Conservation (phyloP, 176 grass and related monocot genomes). For the Eragrostis curvula region DNA sequence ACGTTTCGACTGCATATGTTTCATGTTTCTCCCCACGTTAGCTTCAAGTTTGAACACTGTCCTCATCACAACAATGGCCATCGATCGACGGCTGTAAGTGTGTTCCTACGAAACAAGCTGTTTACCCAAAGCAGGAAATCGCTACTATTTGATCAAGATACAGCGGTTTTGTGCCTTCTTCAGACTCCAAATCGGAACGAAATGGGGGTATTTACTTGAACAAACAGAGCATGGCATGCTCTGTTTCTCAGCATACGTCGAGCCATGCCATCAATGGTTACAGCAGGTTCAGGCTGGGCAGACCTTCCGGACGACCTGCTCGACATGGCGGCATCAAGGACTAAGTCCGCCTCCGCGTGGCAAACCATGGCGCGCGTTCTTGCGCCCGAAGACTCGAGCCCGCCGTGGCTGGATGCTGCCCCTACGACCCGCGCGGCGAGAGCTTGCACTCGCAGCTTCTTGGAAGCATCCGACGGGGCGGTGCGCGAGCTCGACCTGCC, state of each 20-base stretch:
- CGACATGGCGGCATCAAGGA: too few species aligned
- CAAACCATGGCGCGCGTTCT: too few species aligned
- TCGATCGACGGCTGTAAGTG: neutral
- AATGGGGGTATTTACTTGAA: too few species aligned
- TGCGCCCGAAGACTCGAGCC: neutral
- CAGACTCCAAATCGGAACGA: too few species aligned
- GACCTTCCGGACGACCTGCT: too few species aligned
- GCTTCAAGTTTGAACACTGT: neutral
- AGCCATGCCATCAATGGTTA: too few species aligned
- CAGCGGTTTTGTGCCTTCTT: too few species aligned
- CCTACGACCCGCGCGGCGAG: conserved; percentile 21
- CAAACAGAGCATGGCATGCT: too few species aligned
- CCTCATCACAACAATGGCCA: neutral
- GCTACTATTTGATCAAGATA: neutral
- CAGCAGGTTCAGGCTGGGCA: neutral
- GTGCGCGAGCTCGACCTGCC: conserved; percentile 34
- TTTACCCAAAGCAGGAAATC: neutral
- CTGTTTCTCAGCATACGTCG: too few species aligned
- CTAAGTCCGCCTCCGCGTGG: too few species aligned
- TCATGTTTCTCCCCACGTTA: conserved; percentile 10
- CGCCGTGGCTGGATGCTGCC: conserved; percentile 42
- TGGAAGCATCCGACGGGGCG: conserved; percentile 34
- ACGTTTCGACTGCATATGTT: neutral
- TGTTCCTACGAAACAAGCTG: neutral
- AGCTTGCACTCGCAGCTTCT: conserved; percentile 12